These are phyloP conservation scores for Ceratobasidium sp. DNA, from an alignment of 1,284 basidiomycete species.

Conservation along the genomic window DNA sequence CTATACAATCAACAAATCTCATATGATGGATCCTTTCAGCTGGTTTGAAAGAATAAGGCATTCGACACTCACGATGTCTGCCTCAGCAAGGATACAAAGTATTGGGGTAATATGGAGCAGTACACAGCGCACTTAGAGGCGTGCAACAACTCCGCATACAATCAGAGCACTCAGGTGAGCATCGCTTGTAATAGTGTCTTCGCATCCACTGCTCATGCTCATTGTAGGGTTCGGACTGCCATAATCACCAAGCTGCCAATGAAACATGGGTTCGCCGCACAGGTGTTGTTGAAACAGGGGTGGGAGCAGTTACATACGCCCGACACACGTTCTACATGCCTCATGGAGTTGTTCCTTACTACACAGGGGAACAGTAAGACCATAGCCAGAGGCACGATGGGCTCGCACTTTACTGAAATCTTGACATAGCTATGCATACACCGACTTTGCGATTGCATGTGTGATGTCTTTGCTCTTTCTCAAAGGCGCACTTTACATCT, in stretches of 20 bases:
- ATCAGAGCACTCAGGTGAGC: not conserved
- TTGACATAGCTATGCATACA: constrained; percentile 13
- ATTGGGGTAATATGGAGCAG: not conserved
- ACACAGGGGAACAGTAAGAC: not conserved
- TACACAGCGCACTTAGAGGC: not conserved
- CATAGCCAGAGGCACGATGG: not conserved
- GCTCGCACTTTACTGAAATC: not conserved
- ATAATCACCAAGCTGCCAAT: no score
- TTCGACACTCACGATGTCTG: not conserved
- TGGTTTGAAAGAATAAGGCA: not conserved
- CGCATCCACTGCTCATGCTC: no score
- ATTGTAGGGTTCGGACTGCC: no score
- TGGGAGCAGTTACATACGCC: no score
- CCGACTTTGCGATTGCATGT: constrained; percentile 3
- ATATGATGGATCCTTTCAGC: constrained; percentile 14
- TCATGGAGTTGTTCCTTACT: no score
- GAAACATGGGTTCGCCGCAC: no score
- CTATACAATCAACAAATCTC: not conserved
- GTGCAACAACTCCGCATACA: not conserved
- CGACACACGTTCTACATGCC: no score
- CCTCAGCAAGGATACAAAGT: not conserved
- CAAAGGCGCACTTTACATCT: not conserved
- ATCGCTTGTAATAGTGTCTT: not conserved
- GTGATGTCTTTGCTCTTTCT: not conserved
- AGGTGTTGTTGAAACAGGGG: no score